A percentile compares a stretch with the other conserved stretches of the same genome.
phyloP scores from a whole-genome alignment of 371 early-diverging fungal species.

The Apophysomyces trapeziformis region DNA sequence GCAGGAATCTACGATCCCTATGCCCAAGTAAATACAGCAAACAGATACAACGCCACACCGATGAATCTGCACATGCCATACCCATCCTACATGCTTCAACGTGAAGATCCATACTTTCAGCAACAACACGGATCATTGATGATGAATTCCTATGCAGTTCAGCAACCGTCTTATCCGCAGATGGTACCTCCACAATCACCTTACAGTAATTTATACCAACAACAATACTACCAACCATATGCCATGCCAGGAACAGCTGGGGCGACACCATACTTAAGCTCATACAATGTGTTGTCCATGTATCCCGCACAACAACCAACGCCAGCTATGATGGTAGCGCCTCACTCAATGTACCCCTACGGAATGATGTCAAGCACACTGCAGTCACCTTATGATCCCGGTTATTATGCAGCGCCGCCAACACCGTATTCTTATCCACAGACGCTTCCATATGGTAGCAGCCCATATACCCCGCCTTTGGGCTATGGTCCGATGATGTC shows the following conservation, averaged over 20 bases:
- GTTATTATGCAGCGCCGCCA: not conserved
- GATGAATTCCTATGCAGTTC: constrained; percentile 1
- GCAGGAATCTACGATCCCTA: constrained; percentile 6
- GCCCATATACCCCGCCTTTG: not conserved
- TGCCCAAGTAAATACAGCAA: not conserved
- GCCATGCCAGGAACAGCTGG: constrained; percentile 1
- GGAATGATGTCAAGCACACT: not conserved
- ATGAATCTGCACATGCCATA: constrained; percentile 1
- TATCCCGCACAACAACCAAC: not conserved
- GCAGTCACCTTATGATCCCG: not conserved
- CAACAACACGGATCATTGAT: not conserved
- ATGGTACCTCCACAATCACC: not conserved
- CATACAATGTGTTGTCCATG: not conserved
- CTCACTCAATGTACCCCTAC: not conserved
- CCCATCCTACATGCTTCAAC: not conserved
- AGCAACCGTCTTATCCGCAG: constrained; percentile 1
- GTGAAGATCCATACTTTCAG: constrained; percentile 1
- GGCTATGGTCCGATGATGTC: not conserved
- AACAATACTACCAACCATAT: constrained; percentile 1
- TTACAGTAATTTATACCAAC: not conserved
- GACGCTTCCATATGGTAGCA: not conserved
- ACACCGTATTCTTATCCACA: not conserved
- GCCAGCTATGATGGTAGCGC: not conserved
- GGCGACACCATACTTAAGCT: not conserved
- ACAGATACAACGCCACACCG: not conserved